These are phyloP conservation scores for Nicotiana tabacum DNA, from an alignment of 257 asterid species.

Conservation along the genomic window DNA sequence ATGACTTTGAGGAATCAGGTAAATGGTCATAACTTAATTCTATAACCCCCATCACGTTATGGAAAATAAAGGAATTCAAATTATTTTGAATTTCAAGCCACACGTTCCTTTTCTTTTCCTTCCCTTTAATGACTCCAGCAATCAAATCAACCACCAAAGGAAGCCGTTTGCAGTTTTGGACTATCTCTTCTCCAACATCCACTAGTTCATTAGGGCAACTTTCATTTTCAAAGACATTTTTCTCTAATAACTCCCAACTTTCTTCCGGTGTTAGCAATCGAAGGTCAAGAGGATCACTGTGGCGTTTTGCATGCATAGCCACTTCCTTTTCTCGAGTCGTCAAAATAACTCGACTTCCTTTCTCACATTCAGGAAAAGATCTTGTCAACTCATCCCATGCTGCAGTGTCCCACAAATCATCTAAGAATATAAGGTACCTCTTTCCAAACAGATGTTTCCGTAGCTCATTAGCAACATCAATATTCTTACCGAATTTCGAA, in stretches of 20 bases:
- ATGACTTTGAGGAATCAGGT: slow-evolving; percentile 17
- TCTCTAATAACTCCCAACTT: slow-evolving; percentile 17
- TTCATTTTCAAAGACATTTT: slow-evolving; percentile 3
- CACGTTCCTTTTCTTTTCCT: neutral
- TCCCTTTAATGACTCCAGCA: slow-evolving; percentile 17
- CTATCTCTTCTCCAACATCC: slow-evolving; percentile 13
- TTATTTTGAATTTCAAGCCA: slow-evolving; percentile 12
- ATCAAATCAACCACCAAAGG: slow-evolving; percentile 21
- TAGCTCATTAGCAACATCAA: slow-evolving; percentile 4
- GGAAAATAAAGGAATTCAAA: neutral
- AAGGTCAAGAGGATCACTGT: neutral
- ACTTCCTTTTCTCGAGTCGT: neutral
- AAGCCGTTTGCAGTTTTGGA: slow-evolving; percentile 17
- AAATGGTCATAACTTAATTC: slow-evolving; percentile 26
- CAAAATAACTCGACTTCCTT: slow-evolving; percentile 14
- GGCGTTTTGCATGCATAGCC: neutral
- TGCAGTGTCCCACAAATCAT: slow-evolving; percentile 18
- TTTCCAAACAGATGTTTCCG: neutral
- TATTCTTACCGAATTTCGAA: neutral
- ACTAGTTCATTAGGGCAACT: slow-evolving; percentile 19
- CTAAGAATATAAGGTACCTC: slow-evolving; percentile 20
- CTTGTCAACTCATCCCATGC: slow-evolving; percentile 11
- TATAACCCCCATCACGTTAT: slow-evolving; percentile 9
- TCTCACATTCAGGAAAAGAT: neutral
- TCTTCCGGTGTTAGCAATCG: neutral